Conservation (phyloP, 768 basidiomycete genomes). For the Russula ochroleuca region DNA sequence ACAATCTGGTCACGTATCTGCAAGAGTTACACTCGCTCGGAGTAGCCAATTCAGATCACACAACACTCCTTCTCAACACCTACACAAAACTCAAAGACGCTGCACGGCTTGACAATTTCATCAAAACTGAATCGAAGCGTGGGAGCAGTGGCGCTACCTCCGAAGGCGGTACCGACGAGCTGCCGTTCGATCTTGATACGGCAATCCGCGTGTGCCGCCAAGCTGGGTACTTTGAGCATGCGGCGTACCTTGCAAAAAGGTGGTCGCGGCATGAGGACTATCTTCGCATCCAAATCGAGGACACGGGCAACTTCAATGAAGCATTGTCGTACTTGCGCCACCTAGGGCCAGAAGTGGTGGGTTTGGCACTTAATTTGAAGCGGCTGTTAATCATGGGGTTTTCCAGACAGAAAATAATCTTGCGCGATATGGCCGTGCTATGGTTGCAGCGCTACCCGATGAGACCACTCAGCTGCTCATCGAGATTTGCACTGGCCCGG, state of each 20-base stretch:
- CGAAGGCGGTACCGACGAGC: conserved; percentile 51
- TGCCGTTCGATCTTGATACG: conserved; percentile 96
- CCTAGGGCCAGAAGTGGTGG: conserved; percentile 72
- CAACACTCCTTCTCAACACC: conserved; percentile 92
- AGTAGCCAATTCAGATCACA: conserved; percentile 93
- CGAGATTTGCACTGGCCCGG: conserved; percentile 77
- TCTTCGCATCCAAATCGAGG: conserved; percentile 90
- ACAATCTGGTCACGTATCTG: conserved; percentile 91
- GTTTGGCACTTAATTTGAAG: conserved; percentile 33
- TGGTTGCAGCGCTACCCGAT: conserved; percentile 76
- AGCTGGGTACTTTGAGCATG: conserved; percentile 94
- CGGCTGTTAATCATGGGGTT: conserved; percentile 1
- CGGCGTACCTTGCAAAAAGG: conserved; percentile 86
- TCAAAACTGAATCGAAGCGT: conserved; percentile 76
- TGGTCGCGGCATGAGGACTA: conserved; percentile 92
- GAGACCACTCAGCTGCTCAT: conserved; percentile 90
- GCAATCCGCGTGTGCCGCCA: conserved; percentile 96
- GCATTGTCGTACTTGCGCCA: conserved; percentile 77
- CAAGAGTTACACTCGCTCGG: conserved; percentile 90
- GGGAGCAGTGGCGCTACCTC: conserved; percentile 41
- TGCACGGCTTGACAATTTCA: conserved; percentile 81
- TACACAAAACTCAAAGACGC: conserved; percentile 97
- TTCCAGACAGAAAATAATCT: conserved; percentile 81
- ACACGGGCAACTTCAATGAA: conserved; percentile 74
- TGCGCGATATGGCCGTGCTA: conserved; percentile 80